Percentiles rank a stretch among this genome's conserved stretches.
phyloP scores from a whole-genome alignment of 108 stramenopile species.

The Skeletonema grethae region DNA sequence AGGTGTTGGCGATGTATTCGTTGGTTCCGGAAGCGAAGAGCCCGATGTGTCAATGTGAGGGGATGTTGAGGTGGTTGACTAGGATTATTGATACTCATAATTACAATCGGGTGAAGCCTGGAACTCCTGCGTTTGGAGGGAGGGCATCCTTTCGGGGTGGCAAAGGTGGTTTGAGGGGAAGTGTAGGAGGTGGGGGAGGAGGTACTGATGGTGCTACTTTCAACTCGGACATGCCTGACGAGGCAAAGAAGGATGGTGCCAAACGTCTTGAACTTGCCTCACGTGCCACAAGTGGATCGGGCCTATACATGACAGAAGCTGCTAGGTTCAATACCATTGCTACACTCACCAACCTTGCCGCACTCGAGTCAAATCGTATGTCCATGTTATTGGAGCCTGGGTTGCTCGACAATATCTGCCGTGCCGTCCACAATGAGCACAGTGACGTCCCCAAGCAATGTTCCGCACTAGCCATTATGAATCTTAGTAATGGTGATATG shows the following conservation, averaged over 20 bases:
- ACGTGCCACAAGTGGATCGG: conserved; percentile 43
- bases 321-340: conserved; percentile 59
- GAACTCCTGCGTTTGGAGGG: conserved; percentile 36
- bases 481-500: conserved; percentile 55
- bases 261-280: conserved; percentile 26
- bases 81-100: conserved; percentile 58
- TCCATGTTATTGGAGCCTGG: conserved; percentile 44
- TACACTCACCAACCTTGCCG: conserved; percentile 56
- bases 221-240: background rate
- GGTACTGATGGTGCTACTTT: background rate
- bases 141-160: conserved; percentile 6
- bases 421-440: conserved; percentile 53
- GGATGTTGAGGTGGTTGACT: conserved; percentile 49
- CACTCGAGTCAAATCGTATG: conserved; percentile 55
- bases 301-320: conserved; percentile 61
- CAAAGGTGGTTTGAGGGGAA: background rate
- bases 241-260: conserved; percentile 5
- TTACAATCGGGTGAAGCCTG: conserved; percentile 50
- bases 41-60: conserved; percentile 50
- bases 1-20: conserved; percentile 57
- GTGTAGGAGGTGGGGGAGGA: background rate
- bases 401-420: conserved; percentile 51
- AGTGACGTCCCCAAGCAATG: conserved; percentile 60
- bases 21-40: conserved; percentile 59
- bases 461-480: conserved; percentile 59